Evolutionary conservation across 495 filamentous ascomycete genomes (phyloP), one percentile per base, ranked within the genome.

Genomic region (Astrothelium subdiscretum): DNA sequence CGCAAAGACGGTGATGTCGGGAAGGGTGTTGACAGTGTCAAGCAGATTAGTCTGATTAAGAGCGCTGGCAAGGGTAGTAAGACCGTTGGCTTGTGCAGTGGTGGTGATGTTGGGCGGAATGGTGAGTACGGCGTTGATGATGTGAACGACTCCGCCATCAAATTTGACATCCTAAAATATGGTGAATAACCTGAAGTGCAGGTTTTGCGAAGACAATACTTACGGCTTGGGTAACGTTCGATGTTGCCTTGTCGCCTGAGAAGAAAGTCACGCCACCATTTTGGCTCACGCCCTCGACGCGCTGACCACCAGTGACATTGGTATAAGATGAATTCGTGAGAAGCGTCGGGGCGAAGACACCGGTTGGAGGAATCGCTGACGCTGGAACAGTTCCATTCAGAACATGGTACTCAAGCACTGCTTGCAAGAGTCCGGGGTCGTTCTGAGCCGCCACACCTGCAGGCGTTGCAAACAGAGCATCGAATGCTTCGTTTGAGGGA

Each of bases 361-460:
- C 74, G 12, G 73, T 76, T 22, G 74, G 69, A 8, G 65, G 70
- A 59, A 79, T 75, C 26, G 74, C 68, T 0, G 74, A 68, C 15
- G 73, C 74, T 44, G 40, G 40, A 59, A 79, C 77, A 2, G 73
- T 76, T 5, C 85, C 86, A 57, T 81, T 77, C 18, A 90, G 73
- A 52, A 89, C 78, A 70, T 90, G 87, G 69, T 90, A 90, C 60
- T 68, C 69, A 24, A 90, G 72, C 27, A 88, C 67, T 22, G 82
- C 81, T 24, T 70, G 13, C 24, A 75, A 57, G 18, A 67, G 66
- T 11, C 68, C 70, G 2, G 75, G 64, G 54, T 82, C 71, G 3
- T 69, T 66, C 27, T 68, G 48, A 4, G 70, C 43, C 26, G 69
- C 68, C 18, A 67, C 60, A 1, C 73, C 71, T 2, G 61, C 67